These are phyloP conservation scores for Fusarium pseudonygamai DNA, from an alignment of 2,329 filamentous ascomycete species.

Conservation along the genomic window DNA sequence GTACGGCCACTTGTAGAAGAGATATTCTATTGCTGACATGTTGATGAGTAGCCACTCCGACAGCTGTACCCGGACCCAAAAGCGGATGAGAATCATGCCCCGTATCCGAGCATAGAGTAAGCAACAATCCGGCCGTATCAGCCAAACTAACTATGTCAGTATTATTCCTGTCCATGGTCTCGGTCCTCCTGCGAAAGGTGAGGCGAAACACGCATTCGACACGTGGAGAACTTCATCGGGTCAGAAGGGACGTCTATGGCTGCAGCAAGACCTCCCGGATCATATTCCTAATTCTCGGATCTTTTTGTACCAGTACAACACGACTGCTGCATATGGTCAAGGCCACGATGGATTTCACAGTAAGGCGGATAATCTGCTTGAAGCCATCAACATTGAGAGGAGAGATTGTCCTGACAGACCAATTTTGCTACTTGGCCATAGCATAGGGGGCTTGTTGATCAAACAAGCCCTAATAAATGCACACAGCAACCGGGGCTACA, in stretches of 20 bases:
- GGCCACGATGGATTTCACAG: neutral
- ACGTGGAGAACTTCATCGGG: neutral
- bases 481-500: neutral
- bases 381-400: neutral
- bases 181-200: neutral
- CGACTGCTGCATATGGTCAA: neutral
- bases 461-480: neutral
- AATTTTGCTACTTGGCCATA: neutral
- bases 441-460: neutral
- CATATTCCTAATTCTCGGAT: neutral
- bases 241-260: neutral
- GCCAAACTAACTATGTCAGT: accelerated
- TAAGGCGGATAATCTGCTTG: neutral
- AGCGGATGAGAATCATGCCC: accelerated
- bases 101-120: neutral
- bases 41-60: neutral
- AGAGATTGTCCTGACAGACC: neutral
- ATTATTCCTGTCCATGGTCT: neutral
- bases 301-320: neutral
- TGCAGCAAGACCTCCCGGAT: neutral
- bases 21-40: neutral
- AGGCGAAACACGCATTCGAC: neutral
- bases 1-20: neutral
- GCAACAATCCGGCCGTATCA: accelerated
- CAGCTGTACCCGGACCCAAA: neutral